phyloP scores from a whole-genome alignment of 345 rosid species.

The Eucalyptus marginata region DNA sequence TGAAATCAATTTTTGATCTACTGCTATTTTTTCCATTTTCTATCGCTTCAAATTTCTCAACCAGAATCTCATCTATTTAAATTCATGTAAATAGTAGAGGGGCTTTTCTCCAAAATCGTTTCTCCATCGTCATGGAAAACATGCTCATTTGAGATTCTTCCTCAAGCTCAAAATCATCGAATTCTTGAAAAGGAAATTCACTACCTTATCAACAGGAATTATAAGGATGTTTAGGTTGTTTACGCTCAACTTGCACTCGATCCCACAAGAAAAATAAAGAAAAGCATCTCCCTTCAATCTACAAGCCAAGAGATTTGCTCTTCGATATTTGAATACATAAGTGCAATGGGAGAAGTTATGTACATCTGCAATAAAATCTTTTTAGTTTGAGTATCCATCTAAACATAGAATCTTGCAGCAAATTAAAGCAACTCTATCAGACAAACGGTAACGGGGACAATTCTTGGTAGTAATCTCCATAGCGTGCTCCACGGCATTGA shows the following conservation, averaged over 20 bases:
- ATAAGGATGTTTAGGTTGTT: no score
- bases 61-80: neutral
- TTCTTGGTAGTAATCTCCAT: neutral
- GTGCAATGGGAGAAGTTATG: neutral
- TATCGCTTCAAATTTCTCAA: neutral
- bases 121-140: neutral
- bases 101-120: neutral
- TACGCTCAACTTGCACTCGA: no score
- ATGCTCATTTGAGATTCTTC: neutral
- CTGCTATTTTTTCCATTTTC: no score
- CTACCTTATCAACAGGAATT: no score
- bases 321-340: neutral
- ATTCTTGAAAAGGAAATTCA: neutral
- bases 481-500: neutral
- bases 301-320: no score
- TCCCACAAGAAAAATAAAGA: no score
- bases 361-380: neutral
- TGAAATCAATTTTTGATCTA: neutral
- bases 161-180: neutral
- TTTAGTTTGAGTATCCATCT: neutral
- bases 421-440: neutral
- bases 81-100: neutral
- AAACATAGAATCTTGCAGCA: neutral
- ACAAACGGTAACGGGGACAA: neutral
- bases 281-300: no score